Conservation (phyloP, 2,329 filamentous ascomycete genomes). For the Fusarium sp. region DNA sequence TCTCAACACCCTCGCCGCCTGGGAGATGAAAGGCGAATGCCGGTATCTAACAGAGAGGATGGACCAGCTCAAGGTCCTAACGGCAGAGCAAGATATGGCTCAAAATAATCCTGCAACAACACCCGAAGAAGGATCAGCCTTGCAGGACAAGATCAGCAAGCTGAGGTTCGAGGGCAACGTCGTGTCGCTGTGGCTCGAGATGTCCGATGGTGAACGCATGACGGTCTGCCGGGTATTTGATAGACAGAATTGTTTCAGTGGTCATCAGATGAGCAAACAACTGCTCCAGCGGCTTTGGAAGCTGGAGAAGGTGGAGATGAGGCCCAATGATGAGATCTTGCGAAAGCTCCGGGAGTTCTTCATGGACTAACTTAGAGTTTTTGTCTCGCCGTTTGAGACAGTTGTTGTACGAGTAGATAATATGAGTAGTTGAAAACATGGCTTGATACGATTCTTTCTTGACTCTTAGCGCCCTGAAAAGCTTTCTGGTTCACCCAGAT, state of each 20-base stretch:
- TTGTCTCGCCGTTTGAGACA: background rate
- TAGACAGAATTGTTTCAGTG: background rate
- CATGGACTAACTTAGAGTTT: background rate
- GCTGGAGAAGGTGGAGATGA: background rate
- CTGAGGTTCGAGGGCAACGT: background rate
- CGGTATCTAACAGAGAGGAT: background rate
- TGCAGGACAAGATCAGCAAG: background rate
- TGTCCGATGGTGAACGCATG: background rate
- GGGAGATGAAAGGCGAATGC: background rate
- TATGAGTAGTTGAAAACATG: background rate
- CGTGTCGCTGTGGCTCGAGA: background rate
- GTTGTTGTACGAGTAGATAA: background rate
- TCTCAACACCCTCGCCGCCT: background rate
- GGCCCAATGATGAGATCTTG: background rate
- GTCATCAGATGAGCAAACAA: background rate
- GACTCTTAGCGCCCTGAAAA: background rate
- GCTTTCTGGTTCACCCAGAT: rapidly evolving
- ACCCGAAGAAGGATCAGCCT: background rate
- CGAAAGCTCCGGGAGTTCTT: background rate
- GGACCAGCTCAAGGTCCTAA: background rate
- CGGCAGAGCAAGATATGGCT: background rate
- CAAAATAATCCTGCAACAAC: background rate
- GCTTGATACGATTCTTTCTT: background rate
- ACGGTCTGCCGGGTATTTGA: background rate
- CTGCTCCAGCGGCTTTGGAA: background rate